Conservation (phyloP, 2,329 filamentous ascomycete genomes). For the Sclerotinia minor region DNA sequence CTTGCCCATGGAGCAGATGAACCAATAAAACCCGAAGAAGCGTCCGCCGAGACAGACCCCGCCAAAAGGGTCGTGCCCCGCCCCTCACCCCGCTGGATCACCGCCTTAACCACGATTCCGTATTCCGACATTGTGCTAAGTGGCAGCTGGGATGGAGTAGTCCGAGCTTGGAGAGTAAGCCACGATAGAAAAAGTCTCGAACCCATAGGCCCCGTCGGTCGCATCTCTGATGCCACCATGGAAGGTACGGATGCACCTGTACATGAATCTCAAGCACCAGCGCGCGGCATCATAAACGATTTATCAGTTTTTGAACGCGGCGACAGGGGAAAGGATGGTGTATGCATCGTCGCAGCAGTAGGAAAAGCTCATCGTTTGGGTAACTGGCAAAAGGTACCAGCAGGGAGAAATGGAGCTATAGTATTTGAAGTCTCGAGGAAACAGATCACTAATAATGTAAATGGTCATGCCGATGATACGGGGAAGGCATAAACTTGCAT, state of each 20-base stretch:
- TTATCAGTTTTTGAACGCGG: slow-evolving; percentile 85
- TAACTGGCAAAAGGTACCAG: slow-evolving; percentile 64
- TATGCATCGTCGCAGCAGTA: slow-evolving; percentile 83
- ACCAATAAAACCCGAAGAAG: slow-evolving; percentile 63
- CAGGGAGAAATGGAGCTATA: slow-evolving; percentile 78
- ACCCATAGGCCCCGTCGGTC: slow-evolving; percentile 63
- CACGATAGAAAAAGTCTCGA: slow-evolving; percentile 81
- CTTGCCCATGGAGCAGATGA: slow-evolving; percentile 85
- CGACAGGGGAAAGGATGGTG: slow-evolving; percentile 70
- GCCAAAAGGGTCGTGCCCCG: slow-evolving; percentile 59
- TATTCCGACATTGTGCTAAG: slow-evolving; percentile 89
- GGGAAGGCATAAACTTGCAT: slow-evolving; percentile 6
- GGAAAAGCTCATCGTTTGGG: slow-evolving; percentile 85
- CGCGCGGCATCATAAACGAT: slow-evolving; percentile 78
- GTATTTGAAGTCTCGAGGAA: slow-evolving; percentile 75
- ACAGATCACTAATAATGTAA: slow-evolving; percentile 31
- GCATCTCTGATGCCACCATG: slow-evolving; percentile 8
- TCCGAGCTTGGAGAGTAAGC: slow-evolving; percentile 82
- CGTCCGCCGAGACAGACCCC: slow-evolving; percentile 70
- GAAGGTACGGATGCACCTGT: background rate
- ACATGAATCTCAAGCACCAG: slow-evolving; percentile 8
- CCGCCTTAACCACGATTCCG: slow-evolving; percentile 79
- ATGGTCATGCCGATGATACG: slow-evolving; percentile 19
- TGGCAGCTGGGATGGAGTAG: slow-evolving; percentile 90
- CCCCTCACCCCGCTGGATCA: slow-evolving; percentile 82